Evolutionary conservation across 495 filamentous ascomycete genomes (phyloP), one percentile per base, ranked within the genome.

Genomic region (Penicillium riverlandense): DNA sequence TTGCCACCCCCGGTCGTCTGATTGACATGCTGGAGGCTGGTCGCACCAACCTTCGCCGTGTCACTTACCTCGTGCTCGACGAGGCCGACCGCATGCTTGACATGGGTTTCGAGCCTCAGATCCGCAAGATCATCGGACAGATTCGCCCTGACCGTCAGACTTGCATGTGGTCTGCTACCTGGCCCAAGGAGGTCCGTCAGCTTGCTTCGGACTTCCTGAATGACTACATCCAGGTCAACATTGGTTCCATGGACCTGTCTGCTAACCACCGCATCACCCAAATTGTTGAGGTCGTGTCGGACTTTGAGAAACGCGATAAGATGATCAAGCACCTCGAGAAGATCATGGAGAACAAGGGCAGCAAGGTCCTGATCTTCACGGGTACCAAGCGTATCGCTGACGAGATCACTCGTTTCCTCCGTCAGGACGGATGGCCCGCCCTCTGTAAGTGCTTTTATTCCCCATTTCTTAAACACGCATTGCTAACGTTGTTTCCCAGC

Each of bases 21-120:
- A 98, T 98, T 52, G 92, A 98, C 57, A 98, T 98, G 92, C 74
- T 98, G 31, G 92, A 98, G 66, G 85, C 87, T 53, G 90, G 89
- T 55, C 95, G 94, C 68, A 98, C 92, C 52, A 98, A 98, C 72
- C 85, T 98, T 48, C 89, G 92, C 44, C 92, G 92, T 68, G 90
- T 98, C 44, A 98, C 92, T 15, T 98, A 96, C 63, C 80, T 98
- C 30, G 89, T 98, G 49, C 84, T 98, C 32, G 92, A 98, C 56
- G 92, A 98, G 78, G 92, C 92, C 62, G 92, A 98, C 76, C 94
- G 94, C 67, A 97, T 98, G 92, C 75, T 98, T 72, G 92, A 98
- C 73, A 97, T 98, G 92, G 92, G 92, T 84, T 98, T 98, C 77
- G 92, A 98, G 75, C 92, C 92, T 55, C 92, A 98, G 67, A 96